A percentile compares a stretch with the other conserved stretches of the same genome.
These are phyloP conservation scores for Ophiostoma ulmi DNA, from an alignment of 2,329 filamentous ascomycete species.

Conservation along the genomic window DNA sequence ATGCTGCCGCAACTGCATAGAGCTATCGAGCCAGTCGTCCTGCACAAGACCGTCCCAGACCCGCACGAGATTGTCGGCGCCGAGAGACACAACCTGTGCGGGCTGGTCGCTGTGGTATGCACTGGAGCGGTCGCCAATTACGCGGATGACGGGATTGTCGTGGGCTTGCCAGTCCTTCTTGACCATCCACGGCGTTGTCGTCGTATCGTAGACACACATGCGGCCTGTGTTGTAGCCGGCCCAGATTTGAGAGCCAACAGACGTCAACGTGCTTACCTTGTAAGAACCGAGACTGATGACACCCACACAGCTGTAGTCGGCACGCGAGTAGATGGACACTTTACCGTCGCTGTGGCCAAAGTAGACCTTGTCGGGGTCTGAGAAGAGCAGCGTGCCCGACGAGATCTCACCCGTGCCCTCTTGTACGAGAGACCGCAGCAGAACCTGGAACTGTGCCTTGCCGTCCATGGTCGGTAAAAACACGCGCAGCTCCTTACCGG, in stretches of 20 bases:
- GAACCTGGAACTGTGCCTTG: constrained; percentile 66
- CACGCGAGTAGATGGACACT: constrained; percentile 82
- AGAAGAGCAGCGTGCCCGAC: constrained; percentile 69
- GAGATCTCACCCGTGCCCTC: constrained; percentile 80
- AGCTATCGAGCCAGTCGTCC: constrained; percentile 87
- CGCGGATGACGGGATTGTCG: constrained; percentile 70
- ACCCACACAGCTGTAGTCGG: constrained; percentile 69
- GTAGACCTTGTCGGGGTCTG: constrained; percentile 73
- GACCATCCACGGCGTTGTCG: constrained; percentile 74
- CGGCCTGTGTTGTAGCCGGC: constrained; percentile 91
- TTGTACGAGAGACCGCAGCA: constrained; percentile 64
- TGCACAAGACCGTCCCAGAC: constrained; percentile 90
- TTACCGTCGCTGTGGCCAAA: constrained; percentile 93
- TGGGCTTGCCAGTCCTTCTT: constrained; percentile 96
- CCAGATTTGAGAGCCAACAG: constrained; percentile 81
- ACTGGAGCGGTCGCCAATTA: constrained; percentile 73
- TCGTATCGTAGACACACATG: constrained; percentile 87
- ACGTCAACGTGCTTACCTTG: constrained; percentile 84
- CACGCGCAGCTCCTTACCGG: constrained; percentile 79
- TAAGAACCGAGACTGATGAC: constrained; percentile 84
- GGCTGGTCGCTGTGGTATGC: constrained; percentile 80
- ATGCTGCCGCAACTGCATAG: constrained; percentile 78
- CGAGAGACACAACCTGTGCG: constrained; percentile 78
- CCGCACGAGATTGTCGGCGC: constrained; percentile 76
- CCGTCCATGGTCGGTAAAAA: constrained; percentile 69